Evolutionary conservation across 495 filamentous ascomycete species (phyloP), one percentile per base, ranked within the genome.

Genomic region (Penicillium odoratum): DNA sequence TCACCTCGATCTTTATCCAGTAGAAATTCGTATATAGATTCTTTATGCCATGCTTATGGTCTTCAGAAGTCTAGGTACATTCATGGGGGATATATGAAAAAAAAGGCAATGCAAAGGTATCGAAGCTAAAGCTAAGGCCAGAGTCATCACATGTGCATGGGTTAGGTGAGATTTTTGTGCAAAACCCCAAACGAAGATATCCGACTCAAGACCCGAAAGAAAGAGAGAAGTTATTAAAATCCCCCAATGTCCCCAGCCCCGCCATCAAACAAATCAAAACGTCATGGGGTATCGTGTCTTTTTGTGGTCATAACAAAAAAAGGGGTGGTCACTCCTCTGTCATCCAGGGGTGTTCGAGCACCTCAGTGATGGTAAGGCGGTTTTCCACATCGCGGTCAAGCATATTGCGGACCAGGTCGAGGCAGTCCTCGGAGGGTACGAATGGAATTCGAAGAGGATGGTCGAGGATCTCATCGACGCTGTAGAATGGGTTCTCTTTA

Each of bases 401-500:
- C 94, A 98, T 98, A 61, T 82, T 76, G 40, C 90, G 82, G 50
- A 98, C 90, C 43, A 98, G 76, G 63, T 96, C 86, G 59, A 98
- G 93, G 65, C 91, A 94, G 47, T 88, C 85, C 60, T 96, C 92
- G 69, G 91, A 96, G 3, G 77, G 77, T 21, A 93, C 79, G 71
- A 92, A 96, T 1, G 94, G 94, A 6, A 98, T 88, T 21, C 94
- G 83, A 55, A 98, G 78, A 57, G 97, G 94, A 59, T 93, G 93
- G 71, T 98, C 94, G 81, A 97, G 92, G 64, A 98, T 98, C 75
- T 98, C 94, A 69, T 98, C 95, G 65, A 98, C 93, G 70, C 90
- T 96, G 81, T 98, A 98, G 76, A 98, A 98, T 4, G 94, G 94
- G 66, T 98, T 98, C 76, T 98, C 94, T 72, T 98, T 98, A 80